Evolutionary conservation across 2,329 filamentous ascomycete species (phyloP).

Genomic region (Colletotrichum tropicale): DNA sequence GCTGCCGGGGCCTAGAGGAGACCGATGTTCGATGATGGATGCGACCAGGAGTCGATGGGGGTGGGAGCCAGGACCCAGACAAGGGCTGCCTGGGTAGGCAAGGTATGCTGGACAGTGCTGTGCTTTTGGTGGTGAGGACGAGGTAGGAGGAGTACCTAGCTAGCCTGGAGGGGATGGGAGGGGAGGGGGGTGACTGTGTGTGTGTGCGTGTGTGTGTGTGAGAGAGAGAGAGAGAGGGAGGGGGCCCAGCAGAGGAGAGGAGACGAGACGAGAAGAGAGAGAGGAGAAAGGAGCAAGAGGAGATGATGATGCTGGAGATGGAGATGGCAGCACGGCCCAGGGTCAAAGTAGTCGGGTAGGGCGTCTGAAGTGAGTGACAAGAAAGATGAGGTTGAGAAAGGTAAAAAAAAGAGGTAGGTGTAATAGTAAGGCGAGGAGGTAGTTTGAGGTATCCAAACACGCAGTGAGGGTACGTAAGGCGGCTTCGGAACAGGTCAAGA

Average conservation of each 20-base stretch:
- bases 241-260: neutral
- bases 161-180: neutral
- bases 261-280: neutral
- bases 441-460: neutral
- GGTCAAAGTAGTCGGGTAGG: neutral
- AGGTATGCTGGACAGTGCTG: constrained; percentile 10
- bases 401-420: neutral
- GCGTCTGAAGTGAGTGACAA: neutral
- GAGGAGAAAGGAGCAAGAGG: neutral
- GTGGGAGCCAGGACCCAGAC: constrained; percentile 2
- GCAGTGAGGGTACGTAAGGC: neutral
- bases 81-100: constrained; percentile 8
- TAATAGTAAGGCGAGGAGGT: neutral
- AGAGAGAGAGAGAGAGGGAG: neutral
- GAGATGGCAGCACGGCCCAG: neutral
- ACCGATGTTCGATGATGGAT: constrained; percentile 18
- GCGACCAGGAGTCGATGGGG: constrained; percentile 14
- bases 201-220: neutral
- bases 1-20: neutral
- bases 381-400: neutral
- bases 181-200: neutral
- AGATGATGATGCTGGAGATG: neutral
- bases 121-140: neutral
- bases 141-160: neutral
- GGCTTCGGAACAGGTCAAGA: neutral